phyloP scores from a whole-genome alignment of 768 basidiomycete species.

The Termitomyces sp. region DNA sequence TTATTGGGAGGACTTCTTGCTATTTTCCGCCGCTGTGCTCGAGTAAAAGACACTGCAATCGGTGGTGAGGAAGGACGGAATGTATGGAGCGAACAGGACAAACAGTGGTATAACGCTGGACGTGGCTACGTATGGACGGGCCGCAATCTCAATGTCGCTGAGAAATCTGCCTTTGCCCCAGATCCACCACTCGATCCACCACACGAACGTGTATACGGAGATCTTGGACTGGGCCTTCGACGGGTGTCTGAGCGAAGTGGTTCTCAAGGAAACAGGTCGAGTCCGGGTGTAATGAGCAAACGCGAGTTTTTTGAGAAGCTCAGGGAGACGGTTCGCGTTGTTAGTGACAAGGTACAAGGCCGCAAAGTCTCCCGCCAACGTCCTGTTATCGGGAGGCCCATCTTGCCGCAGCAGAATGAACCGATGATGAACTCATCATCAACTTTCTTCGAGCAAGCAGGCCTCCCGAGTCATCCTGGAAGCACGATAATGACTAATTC shows the following conservation, averaged over 20 bases:
- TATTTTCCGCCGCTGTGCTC: conserved; percentile 49
- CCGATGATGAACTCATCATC: conserved; percentile 29
- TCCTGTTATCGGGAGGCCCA: conserved; percentile 60
- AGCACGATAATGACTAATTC: conserved; percentile 54
- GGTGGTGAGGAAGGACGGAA: conserved; percentile 54
- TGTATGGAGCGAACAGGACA: conserved; percentile 63
- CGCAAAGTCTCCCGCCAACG: conserved; percentile 31
- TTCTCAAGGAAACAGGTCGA: conserved; percentile 27
- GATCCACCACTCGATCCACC: conserved; percentile 13
- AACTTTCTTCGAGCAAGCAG: conserved; percentile 39
- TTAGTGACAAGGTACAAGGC: conserved; percentile 53
- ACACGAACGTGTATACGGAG: conserved; percentile 22
- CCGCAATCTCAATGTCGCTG: conserved; percentile 12
- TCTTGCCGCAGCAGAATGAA: conserved; percentile 25
- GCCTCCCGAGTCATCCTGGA: conserved; percentile 36
- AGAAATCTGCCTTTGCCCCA: conserved; percentile 8
- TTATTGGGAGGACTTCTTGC: conserved; percentile 54
- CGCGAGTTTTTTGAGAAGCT: conserved; percentile 65
- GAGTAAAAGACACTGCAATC: conserved; percentile 59
- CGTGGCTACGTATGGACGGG: conserved; percentile 18
- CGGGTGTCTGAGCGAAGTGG: conserved; percentile 45
- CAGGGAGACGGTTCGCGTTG: conserved; percentile 59
- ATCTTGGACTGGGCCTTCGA: conserved; percentile 46
- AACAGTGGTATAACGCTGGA: conserved; percentile 62
- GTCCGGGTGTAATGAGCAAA: conserved; percentile 65